Evolutionary conservation across 345 rosid genomes (phyloP).

Genomic region (Jatropha curcas): DNA sequence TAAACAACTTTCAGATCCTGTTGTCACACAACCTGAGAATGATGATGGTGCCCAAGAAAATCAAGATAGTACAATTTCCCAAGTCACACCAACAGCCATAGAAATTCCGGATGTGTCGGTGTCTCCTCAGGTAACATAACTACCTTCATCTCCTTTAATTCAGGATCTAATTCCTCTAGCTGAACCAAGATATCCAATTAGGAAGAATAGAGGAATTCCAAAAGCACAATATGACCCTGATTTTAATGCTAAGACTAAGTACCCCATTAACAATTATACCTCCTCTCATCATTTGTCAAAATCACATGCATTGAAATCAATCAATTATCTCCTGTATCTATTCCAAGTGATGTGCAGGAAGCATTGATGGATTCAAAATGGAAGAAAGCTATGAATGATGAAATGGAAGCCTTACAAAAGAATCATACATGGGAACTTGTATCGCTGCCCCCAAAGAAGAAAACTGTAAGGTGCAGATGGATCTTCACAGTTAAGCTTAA

Average conservation of each 20-base stretch:
- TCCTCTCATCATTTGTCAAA: neutral
- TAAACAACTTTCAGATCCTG: too few relatives aligned
- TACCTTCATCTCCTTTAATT: neutral
- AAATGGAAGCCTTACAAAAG: neutral
- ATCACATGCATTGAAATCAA: slow-evolving; percentile 3
- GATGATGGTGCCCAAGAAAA: neutral
- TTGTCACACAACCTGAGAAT: too few relatives aligned
- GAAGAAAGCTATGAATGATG: neutral
- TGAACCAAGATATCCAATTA: neutral
- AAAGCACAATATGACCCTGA: neutral
- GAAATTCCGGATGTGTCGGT: neutral
- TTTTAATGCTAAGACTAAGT: neutral
- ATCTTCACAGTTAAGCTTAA: neutral
- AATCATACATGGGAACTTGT: neutral
- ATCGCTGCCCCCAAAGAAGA: neutral
- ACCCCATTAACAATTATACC: neutral
- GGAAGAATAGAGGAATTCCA: neutral
- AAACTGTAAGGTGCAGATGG: neutral
- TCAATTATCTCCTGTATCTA: slow-evolving; percentile 1
- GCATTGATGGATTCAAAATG: neutral
- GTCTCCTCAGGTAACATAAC: neutral
- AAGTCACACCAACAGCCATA: neutral
- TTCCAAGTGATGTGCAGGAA: slow-evolving; percentile 9
- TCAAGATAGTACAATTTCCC: slow-evolving; percentile 4
- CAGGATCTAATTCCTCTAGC: neutral